Evolutionary conservation across 2,329 filamentous ascomycete genomes (phyloP), one percentile per base, ranked within the genome.

Genomic region (Ascosphaera aggregata): DNA sequence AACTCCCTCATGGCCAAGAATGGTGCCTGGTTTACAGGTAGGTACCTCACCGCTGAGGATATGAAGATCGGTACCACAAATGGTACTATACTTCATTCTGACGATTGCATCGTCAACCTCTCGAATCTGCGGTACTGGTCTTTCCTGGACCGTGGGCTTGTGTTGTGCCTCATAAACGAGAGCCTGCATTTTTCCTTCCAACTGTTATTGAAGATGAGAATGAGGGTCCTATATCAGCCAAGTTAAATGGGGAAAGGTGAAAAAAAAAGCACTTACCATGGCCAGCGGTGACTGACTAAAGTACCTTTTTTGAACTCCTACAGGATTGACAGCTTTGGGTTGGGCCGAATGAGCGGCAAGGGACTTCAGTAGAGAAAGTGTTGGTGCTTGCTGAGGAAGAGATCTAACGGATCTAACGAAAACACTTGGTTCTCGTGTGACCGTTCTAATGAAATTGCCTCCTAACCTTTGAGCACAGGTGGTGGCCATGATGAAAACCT

Each of bases 21-120:
- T 56, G 0, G 56, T 55, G 5, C 66, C 66, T 0, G 55, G 52
- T 3, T 56, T 44, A 37, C 59, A 61, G 1, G 59, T 64, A 0
- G 66, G 57, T 0, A 71, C 65, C 44, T 70, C 57, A 13, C 67
- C 67, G 41, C 65, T 63, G 41, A 60, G 51, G 43, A 72, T 71
- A 46, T 73, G 68, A 11, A 71, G 51, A 46, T 72, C 68, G 0
- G 63, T 63, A 18, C 66, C 65, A 47, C 67, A 70, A 44, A 67
- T 67, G 9, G 64, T 65, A 1, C 61, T 60, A 39, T 66, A 58
- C 7, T 54, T 51, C 32, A 69, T 41, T 41, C 59, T 62, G 37
- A 70, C 51, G 18, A 71, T 55, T 13, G 65, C 64, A 42, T 70
- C 66, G 1, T 58, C 61, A 2, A 62, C 54, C 1, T 47, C 44